A percentile compares a stretch with the other conserved stretches of the same genome.
Conservation (phyloP, 2,329 filamentous ascomycete species). For the Phyllosticta capitalensis region DNA sequence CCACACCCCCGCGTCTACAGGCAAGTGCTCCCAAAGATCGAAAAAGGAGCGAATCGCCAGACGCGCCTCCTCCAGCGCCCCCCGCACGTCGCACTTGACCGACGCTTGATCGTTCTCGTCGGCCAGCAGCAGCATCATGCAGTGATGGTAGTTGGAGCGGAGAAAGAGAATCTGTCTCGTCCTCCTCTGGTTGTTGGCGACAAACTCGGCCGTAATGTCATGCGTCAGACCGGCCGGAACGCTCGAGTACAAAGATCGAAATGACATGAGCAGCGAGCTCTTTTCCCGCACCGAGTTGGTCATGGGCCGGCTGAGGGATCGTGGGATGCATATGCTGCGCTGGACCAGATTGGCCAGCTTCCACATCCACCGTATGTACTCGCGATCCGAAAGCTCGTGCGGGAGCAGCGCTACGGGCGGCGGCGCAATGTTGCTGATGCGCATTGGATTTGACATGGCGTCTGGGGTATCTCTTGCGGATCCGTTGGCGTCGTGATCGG, state of each 20-base stretch:
- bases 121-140: constrained; percentile 68
- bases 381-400: constrained; percentile 28
- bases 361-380: constrained; percentile 68
- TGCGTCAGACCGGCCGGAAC: constrained; percentile 63
- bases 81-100: constrained; percentile 49
- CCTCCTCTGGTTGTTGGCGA: constrained; percentile 49
- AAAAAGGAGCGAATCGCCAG: constrained; percentile 69
- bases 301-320: constrained; percentile 64
- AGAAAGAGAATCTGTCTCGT: constrained; percentile 69
- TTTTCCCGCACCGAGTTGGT: constrained; percentile 60
- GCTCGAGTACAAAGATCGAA: constrained; percentile 60
- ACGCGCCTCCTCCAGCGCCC: constrained; percentile 64
- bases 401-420: constrained; percentile 22
- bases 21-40: constrained; percentile 58
- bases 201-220: constrained; percentile 27
- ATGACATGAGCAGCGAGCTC: constrained; percentile 58
- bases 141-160: constrained; percentile 76
- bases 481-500: constrained; percentile 55
- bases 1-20: constrained; percentile 66
- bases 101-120: constrained; percentile 52
- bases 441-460: constrained; percentile 36
- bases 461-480: constrained; percentile 1
- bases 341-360: constrained; percentile 70
- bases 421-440: constrained; percentile 40
- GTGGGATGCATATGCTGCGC: constrained; percentile 64